These are phyloP conservation scores for Sporothrix dimorphospora DNA, from an alignment of 2,329 filamentous ascomycete genomes.

Conservation along the genomic window DNA sequence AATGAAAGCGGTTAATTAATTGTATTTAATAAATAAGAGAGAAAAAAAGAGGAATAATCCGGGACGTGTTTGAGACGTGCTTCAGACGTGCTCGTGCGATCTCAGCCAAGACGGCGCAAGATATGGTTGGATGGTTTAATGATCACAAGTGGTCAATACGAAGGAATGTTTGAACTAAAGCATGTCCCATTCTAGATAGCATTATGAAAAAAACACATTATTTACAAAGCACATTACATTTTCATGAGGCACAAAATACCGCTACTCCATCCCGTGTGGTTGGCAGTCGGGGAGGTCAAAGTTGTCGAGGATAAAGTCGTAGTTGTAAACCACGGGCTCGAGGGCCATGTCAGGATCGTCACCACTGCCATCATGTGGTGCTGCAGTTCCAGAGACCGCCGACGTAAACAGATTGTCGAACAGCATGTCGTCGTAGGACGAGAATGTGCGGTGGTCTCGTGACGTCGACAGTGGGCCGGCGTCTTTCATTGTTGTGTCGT, in stretches of 20 bases:
- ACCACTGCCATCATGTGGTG: background rate
- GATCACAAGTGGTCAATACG: too few relatives aligned
- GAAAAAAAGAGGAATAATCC: too few relatives aligned
- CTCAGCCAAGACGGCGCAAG: too few relatives aligned
- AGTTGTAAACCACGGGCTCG: conserved; percentile 12
- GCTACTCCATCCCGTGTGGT: conserved; percentile 11
- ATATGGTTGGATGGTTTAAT: too few relatives aligned
- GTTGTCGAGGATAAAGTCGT: conserved; percentile 15
- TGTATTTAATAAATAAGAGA: too few relatives aligned
- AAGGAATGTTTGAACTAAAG: background rate
- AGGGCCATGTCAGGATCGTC: background rate
- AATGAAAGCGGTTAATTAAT: too few relatives aligned
- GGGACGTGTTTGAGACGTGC: too few relatives aligned
- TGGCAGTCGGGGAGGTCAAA: conserved; percentile 9
- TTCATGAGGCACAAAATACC: too few relatives aligned
- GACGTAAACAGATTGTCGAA: conserved; percentile 3
- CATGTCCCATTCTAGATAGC: too few relatives aligned
- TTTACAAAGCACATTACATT: too few relatives aligned
- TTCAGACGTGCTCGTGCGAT: too few relatives aligned
- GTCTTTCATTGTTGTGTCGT: conserved; percentile 3
- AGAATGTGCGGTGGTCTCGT: background rate
- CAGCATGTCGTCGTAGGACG: conserved; percentile 1
- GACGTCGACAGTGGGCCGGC: background rate
- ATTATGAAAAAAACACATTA: too few relatives aligned
- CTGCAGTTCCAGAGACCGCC: background rate